These are phyloP conservation scores for Acer campestre DNA, from an alignment of 345 rosid genomes.

Conservation along the genomic window DNA sequence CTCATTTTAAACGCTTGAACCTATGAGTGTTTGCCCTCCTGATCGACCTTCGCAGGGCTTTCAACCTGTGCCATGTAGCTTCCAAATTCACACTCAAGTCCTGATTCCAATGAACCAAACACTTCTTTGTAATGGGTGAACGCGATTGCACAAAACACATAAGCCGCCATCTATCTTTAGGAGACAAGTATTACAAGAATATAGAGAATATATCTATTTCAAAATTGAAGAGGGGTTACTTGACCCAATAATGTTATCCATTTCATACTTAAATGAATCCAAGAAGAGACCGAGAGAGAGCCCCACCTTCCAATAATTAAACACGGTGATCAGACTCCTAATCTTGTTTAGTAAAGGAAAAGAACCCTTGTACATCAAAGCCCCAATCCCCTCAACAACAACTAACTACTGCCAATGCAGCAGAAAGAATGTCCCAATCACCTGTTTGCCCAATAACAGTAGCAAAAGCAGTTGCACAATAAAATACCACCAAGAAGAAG, in stretches of 20 bases:
- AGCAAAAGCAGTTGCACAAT: constrained; percentile 82
- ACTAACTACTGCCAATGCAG: constrained; percentile 71
- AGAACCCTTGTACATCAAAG: constrained; percentile 76
- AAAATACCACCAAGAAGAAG: constrained; percentile 86
- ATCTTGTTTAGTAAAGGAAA: constrained; percentile 48
- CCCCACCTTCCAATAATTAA: constrained; percentile 83
- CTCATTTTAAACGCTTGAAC: too few relatives aligned
- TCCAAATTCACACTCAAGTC: too few relatives aligned
- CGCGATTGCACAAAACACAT: too few relatives aligned
- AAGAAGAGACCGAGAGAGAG: constrained; percentile 86
- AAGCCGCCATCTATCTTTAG: too few relatives aligned
- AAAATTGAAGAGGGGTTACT: constrained; percentile 26
- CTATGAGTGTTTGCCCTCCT: too few relatives aligned
- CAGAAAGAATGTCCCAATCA: constrained; percentile 96
- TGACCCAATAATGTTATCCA: constrained; percentile 30
- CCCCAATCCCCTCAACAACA: constrained; percentile 89
- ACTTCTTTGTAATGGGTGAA: too few relatives aligned
- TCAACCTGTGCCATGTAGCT: too few relatives aligned
- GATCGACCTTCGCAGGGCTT: too few relatives aligned
- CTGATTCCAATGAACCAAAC: too few relatives aligned
- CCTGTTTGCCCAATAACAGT: constrained; percentile 94
- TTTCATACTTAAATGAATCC: constrained; percentile 87
- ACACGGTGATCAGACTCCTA: constrained; percentile 24
- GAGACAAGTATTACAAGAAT: too few relatives aligned
- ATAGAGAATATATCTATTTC: constrained; percentile 30